Evolutionary conservation across 441 rosid genomes (phyloP), one percentile per base, ranked within the genome.

Genomic region (Theobroma grandiflorum): DNA sequence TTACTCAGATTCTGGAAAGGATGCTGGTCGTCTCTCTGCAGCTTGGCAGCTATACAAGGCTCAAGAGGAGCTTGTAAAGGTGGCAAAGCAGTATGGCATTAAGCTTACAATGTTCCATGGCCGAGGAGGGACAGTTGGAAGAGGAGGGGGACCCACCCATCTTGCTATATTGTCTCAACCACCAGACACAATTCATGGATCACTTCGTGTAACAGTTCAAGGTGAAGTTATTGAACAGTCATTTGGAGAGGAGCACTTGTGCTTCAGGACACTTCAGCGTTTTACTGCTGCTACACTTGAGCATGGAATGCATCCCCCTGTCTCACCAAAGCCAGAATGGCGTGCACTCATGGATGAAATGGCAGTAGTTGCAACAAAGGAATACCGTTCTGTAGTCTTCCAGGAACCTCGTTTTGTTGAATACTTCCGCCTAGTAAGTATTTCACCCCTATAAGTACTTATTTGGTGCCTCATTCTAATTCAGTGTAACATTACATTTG

Each of bases 61-160:
- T 11, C 92, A 91, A 82, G 94, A 89, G 80, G 93, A 91, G 66
- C 90, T 91, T 7, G 88, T 91, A 76, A 82, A 84, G 78, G 92
- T 91, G 4, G 94, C 92, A 14, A 91, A 89, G 85, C 59, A 89
- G 55, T 89, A 22, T 52, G 91, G 94, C 8, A 82, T 91, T 42
- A 91, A 91, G 80, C 90, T 89, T 63, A 89, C 87, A 0, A 88
- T 91, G 93, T 91, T 91, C 81, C 94, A 91, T 66, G 94, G 94
- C 40, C 86, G 94, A 79, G 94, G 94, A 74, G 94, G 94, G 31
- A 91, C 92, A 2, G 91, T 91, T 12, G 94, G 94, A 40, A 80
- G 94, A 82, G 94, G 94, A 62, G 94, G 94, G 2, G 94, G 94
- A n/a, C 94, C 94, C 12, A 89, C 91, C 49, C 92, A 91, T 84